Base-by-base conservation (phyloP, 768 basidiomycete species). In the Pisolithus microcarpus region DNA sequence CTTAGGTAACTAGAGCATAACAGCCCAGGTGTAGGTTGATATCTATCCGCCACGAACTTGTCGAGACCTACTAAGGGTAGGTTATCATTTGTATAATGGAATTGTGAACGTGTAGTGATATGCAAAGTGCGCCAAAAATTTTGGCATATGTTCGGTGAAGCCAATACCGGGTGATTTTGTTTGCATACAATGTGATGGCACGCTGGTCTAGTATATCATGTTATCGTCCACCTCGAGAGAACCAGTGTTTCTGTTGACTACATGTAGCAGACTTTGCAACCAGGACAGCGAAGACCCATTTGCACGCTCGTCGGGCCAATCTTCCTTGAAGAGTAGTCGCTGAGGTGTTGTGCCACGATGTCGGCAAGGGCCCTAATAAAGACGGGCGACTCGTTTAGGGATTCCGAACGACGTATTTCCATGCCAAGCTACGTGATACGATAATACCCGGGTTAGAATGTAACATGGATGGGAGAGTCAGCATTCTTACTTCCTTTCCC, bases 351-450 rank as follows among this genome's bases (percentile, higher is more conserved):
- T 23, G 84, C 75, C 24, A 83, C 84, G 52, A 99, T 86, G 68
- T 99, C 95, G 13, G 96, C 95, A 26, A 98, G 72, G 9, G 93
- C 95, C 18, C 91, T 84, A 58, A 96, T 87, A 67, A 99, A 98
- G 49, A 94, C 90, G 0, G 96, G 95, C 8, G 91, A 95, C 55
- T 86, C 92, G 67, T 99, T 99, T 50, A 98, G 75, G 7, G 93
- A 93, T 56, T 86, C 91, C 42, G 91, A 86, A 13, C 96, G 83
- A 54, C 87, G 77, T 37, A 93, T 80, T 66, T 95, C 85, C 58
- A 98, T 86, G 10, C 96, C 95, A 55, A 84, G 87, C 94, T 97
- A 51, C 46, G 53, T 34, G 56, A 52, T 38, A 53, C 51, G 38
- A 50, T 34, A 11, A 13, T 3, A 15, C 13, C 13, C 13, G 34